These are phyloP conservation scores for Gypsophila paniculata DNA, from an alignment of 179 eudicot genomes.

Conservation along the genomic window DNA sequence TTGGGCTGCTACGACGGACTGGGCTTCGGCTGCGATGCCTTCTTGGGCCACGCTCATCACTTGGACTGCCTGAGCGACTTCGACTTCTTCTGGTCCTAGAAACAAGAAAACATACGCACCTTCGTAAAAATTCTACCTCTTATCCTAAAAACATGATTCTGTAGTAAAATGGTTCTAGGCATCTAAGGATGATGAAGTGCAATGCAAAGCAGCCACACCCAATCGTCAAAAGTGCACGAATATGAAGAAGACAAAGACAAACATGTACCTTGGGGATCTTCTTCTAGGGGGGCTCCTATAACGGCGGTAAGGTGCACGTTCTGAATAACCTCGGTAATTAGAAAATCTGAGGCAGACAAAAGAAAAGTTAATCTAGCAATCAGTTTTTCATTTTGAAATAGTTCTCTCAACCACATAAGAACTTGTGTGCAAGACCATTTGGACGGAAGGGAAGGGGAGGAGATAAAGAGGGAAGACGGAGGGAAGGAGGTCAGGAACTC, in stretches of 20 bases:
- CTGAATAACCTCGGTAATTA: slow-evolving; percentile 55
- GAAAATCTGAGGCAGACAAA: slow-evolving; percentile 43
- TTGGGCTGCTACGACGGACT: slow-evolving; percentile 57
- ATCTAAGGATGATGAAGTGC: neutral
- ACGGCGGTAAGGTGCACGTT: slow-evolving; percentile 66
- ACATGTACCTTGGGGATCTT: slow-evolving; percentile 64
- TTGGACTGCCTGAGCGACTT: slow-evolving; percentile 63
- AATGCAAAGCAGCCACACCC: neutral
- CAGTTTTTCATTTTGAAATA: neutral
- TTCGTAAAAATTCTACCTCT: neutral
- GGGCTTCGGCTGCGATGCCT: slow-evolving; percentile 62
- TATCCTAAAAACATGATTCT: neutral
- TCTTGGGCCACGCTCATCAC: slow-evolving; percentile 32
- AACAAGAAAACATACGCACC: neutral
- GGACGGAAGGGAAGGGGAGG: no score
- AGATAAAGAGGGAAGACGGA: no score
- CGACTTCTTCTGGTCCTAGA: slow-evolving; percentile 56
- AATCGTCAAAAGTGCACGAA: neutral
- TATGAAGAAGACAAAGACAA: neutral
- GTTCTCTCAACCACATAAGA: neutral
- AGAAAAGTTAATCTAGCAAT: slow-evolving; percentile 4
- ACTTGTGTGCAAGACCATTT: neutral
- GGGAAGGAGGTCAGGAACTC: no score
- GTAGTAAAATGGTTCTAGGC: neutral
- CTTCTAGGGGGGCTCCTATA: slow-evolving; percentile 76